phyloP scores from a whole-genome alignment of 768 basidiomycete genomes.

The Hygrocybe punicea region DNA sequence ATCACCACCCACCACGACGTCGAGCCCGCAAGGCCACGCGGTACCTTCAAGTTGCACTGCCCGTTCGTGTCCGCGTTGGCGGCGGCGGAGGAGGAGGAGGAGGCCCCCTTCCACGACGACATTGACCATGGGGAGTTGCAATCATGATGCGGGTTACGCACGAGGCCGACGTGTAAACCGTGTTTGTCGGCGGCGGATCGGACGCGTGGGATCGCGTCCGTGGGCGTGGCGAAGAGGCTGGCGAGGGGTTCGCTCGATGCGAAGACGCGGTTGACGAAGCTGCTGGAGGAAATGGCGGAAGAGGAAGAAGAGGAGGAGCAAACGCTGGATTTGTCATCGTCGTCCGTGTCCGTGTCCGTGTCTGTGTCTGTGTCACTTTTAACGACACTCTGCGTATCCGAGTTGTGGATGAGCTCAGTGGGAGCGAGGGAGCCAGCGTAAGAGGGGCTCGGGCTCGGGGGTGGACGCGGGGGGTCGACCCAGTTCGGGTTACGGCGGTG shows the following conservation, averaged over 20 bases:
- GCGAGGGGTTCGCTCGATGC: slow-evolving; percentile 22
- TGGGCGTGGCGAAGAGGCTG: slow-evolving; percentile 27
- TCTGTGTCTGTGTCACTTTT: slow-evolving; percentile 9
- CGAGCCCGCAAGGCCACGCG: slow-evolving; percentile 11
- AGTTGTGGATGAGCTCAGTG: slow-evolving; percentile 25
- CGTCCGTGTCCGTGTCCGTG: slow-evolving; percentile 7
- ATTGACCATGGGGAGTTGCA: not conserved
- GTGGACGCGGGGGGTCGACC: slow-evolving; percentile 17
- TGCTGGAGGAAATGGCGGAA: not conserved
- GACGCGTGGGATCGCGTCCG: slow-evolving; percentile 23
- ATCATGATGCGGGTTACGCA: not conserved
- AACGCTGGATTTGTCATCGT: slow-evolving; percentile 1
- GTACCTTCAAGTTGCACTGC: slow-evolving; percentile 6
- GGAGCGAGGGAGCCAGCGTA: slow-evolving; percentile 16
- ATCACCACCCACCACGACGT: slow-evolving; percentile 35
- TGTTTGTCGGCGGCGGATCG: slow-evolving; percentile 23
- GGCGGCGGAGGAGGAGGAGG: too few relatives aligned
- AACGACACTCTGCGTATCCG: slow-evolving; percentile 13
- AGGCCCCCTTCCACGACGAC: too few relatives aligned
- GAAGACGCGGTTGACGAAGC: slow-evolving; percentile 4
- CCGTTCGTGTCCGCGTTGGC: slow-evolving; percentile 6
- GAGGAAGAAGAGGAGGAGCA: not conserved
- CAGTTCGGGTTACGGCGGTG: slow-evolving; percentile 37
- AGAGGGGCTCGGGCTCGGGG: slow-evolving; percentile 4
- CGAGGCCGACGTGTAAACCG: slow-evolving; percentile 27